These are phyloP conservation scores for Boletus speciosus DNA, from an alignment of 768 basidiomycete genomes.

Conservation along the genomic window DNA sequence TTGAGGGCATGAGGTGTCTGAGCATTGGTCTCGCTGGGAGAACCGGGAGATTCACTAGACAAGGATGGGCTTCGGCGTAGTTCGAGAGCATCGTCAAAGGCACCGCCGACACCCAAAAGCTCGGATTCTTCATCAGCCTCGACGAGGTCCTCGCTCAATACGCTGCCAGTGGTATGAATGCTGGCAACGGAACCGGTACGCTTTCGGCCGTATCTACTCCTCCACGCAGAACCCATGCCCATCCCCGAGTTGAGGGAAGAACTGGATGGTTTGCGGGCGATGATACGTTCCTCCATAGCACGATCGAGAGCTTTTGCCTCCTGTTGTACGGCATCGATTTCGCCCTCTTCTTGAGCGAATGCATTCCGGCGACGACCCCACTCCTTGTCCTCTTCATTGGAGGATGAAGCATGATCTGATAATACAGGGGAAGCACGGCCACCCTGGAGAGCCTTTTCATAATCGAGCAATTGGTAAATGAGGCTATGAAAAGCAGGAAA, in stretches of 20 bases:
- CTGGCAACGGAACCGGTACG: conserved; percentile 77
- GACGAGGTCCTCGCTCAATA: conserved; percentile 75
- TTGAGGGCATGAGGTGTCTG: conserved; percentile 25
- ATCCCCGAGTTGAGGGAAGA: conserved; percentile 63
- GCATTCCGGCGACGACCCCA: conserved; percentile 69
- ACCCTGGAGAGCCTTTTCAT: conserved; percentile 69
- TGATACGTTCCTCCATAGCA: conserved; percentile 80
- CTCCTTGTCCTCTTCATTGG: conserved; percentile 71
- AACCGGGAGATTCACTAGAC: conserved; percentile 35
- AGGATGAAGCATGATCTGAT: conserved; percentile 53
- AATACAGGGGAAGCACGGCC: conserved; percentile 45
- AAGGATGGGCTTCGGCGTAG: conserved; percentile 33
- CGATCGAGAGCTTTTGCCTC: conserved; percentile 83
- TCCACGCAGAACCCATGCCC: conserved; percentile 68
- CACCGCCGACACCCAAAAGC: conserved; percentile 64
- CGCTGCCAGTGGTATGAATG: conserved; percentile 60
- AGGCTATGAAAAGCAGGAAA: conserved; percentile 47
- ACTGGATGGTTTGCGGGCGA: conserved; percentile 67
- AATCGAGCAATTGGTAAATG: conserved; percentile 91
- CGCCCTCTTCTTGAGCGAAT: conserved; percentile 43
- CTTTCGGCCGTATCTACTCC: conserved; percentile 64
- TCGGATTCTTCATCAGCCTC: conserved; percentile 80
- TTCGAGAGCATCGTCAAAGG: conserved; percentile 46
- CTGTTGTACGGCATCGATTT: conserved; percentile 58
- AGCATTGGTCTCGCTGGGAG: conserved; percentile 29